These are phyloP conservation scores for Aureobasidium namibiae DNA, from an alignment of 2,329 filamentous ascomycete species.

Conservation along the genomic window DNA sequence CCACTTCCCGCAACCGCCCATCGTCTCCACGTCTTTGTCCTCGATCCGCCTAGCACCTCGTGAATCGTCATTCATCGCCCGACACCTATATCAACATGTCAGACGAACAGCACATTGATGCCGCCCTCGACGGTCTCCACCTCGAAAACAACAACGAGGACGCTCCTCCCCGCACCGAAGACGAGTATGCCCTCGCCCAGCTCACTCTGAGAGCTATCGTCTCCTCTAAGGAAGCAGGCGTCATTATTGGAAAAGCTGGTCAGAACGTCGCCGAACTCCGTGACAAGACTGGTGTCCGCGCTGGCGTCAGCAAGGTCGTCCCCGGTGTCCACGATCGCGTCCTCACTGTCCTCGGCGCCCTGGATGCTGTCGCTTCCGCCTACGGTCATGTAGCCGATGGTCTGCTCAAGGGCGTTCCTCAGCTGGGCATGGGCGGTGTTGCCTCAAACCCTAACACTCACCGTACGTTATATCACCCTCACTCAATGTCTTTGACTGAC, in stretches of 20 bases:
- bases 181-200: constrained; percentile 89
- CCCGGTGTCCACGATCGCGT: constrained; percentile 96
- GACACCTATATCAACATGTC: constrained; percentile 28
- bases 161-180: constrained; percentile 86
- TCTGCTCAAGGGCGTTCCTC: constrained; percentile 83
- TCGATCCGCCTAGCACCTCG: constrained; percentile 5
- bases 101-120: constrained; percentile 28
- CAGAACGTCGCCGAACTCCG: constrained; percentile 97
- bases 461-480: constrained; percentile 54
- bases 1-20: not conserved
- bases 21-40: constrained; percentile 1
- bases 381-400: constrained; percentile 90
- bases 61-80: constrained; percentile 11
- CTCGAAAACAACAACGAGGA: constrained; percentile 44
- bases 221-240: constrained; percentile 95
- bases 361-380: constrained; percentile 81
- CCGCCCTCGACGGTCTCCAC: constrained; percentile 35
- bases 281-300: constrained; percentile 96
- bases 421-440: constrained; percentile 92
- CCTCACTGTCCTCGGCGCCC: constrained; percentile 83
- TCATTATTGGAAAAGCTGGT: constrained; percentile 97
- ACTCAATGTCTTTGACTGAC: constrained; percentile 19
- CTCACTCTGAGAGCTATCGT: constrained; percentile 95
- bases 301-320: constrained; percentile 97
- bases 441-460: constrained; percentile 84